These are phyloP conservation scores for Suhomyces bokatorum DNA, from an alignment of 1,139 yeast species.

Conservation along the genomic window DNA sequence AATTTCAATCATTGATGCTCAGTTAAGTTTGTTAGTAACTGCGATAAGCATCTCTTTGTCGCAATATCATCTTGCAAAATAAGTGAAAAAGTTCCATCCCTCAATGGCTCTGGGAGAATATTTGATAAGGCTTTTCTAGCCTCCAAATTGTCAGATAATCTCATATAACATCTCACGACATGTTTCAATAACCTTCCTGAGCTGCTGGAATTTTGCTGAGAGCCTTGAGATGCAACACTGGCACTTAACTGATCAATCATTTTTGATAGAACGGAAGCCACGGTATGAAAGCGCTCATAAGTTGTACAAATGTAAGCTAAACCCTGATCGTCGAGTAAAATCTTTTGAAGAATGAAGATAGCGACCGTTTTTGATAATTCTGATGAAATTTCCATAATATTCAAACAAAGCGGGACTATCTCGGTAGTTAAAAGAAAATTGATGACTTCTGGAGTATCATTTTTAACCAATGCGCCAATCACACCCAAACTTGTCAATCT, in stretches of 20 bases:
- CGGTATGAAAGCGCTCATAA: slow-evolving; percentile 91
- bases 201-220: slow-evolving; percentile 34
- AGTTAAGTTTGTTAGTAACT: slow-evolving; percentile 69
- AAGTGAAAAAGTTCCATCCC: slow-evolving; percentile 85
- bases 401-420: slow-evolving; percentile 88
- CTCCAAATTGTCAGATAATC: slow-evolving; percentile 85
- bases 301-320: slow-evolving; percentile 91
- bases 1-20: slow-evolving; percentile 25
- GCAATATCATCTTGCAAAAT: slow-evolving; percentile 85
- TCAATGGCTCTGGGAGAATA: slow-evolving; percentile 81
- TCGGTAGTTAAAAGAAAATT: slow-evolving; percentile 88
- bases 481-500: slow-evolving; percentile 93
- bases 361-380: slow-evolving; percentile 96
- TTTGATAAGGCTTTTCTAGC: slow-evolving; percentile 87
- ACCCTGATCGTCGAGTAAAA: slow-evolving; percentile 88
- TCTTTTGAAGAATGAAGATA: slow-evolving; percentile 89
- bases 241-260: slow-evolving; percentile 80
- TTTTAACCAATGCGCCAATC: slow-evolving; percentile 93
- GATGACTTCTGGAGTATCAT: slow-evolving; percentile 94
- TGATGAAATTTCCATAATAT: slow-evolving; percentile 94
- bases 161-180: slow-evolving; percentile 88
- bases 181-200: slow-evolving; percentile 88
- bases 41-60: slow-evolving; percentile 84
- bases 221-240: slow-evolving; percentile 12
- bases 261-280: slow-evolving; percentile 79